Evolutionary conservation across 176 grass and related monocot species (phyloP), one percentile per base, ranked within the genome.

Genomic region (Avena insularis): DNA sequence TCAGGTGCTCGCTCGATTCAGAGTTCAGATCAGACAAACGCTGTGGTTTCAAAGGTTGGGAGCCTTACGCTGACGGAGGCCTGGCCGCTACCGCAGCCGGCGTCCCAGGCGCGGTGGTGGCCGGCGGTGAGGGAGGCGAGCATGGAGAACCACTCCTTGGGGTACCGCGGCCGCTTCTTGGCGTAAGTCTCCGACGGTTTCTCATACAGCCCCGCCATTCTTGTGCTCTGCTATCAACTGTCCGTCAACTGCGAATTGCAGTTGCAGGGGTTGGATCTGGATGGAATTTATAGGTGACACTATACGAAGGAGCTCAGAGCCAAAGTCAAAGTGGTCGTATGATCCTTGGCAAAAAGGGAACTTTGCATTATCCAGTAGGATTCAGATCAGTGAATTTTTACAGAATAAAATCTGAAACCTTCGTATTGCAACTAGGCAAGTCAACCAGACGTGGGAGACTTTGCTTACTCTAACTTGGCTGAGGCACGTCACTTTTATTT

Each of bases 41-140:
- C 12, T 19, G 4, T 9, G 21, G 46, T n/a, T 27, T 3, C 4
- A 56, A 48, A 20, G 67, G 12, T 13, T 9, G 27, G 23, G 68
- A 25, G 25, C 49, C 86, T 90, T 90, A 93, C 91, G 77, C 79
- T 81, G 51, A 91, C 27, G 46, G 89, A 66, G 77, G 92, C 90
- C 47, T 94, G 92, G 72, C 87, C 90, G 73, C 65, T 92, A 81
- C 92, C 92, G 82, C 85, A 91, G 73, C 92, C 90, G 14, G 82
- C 85, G 59, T 94, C 92, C 92, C 87, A 94, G 51, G 90, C 87
- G 12, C 79, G 83, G 8, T 70, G 79, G 87, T 92, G 92, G 19
- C 56, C 71, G 72, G 87, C 40, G 50, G 87, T 94, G 61, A 89
- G 83, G 11, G 85, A 77, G 49, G 92, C 87, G 50, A 94, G 75